Evolutionary conservation across 257 asterid species (phyloP).

Genomic region (Salvia splendens): DNA sequence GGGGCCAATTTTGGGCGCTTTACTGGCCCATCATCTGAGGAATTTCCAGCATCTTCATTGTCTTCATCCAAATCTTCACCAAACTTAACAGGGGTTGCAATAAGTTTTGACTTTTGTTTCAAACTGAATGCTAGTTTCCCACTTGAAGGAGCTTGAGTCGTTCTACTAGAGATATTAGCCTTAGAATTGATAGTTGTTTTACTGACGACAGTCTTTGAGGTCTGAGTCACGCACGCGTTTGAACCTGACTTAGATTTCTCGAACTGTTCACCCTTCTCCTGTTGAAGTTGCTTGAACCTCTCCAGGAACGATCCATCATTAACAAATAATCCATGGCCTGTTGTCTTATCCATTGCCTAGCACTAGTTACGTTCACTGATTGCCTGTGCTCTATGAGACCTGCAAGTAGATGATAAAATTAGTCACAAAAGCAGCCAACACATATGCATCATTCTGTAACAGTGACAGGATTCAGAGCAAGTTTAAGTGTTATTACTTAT

Average conservation of each 20-base stretch:
- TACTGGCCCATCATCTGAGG: conserved; percentile 59
- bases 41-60: conserved; percentile 57
- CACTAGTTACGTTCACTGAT: conserved; percentile 41
- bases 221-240: conserved; percentile 46
- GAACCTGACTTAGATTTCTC: conserved; percentile 49
- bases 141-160: conserved; percentile 48
- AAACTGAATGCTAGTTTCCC: conserved; percentile 94
- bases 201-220: conserved; percentile 64
- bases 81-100: conserved; percentile 66
- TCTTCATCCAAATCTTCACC: conserved; percentile 79
- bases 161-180: conserved; percentile 33
- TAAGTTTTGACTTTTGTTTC: conserved; percentile 81
- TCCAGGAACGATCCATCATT: conserved; percentile 98
- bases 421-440: conserved; percentile 37
- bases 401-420: conserved; percentile 59
- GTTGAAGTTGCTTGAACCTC: conserved; percentile 90
- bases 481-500: neutral
- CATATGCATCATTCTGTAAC: conserved; percentile 19
- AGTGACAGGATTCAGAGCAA: neutral
- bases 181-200: conserved; percentile 48
- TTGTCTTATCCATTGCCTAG: conserved; percentile 70
- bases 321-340: conserved; percentile 62
- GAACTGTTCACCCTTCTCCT: conserved; percentile 44
- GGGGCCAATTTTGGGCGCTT: conserved; percentile 69
- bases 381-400: conserved; percentile 55